phyloP scores from a whole-genome alignment of 2,329 filamentous ascomycete species.

The Zasmidium cellare region DNA sequence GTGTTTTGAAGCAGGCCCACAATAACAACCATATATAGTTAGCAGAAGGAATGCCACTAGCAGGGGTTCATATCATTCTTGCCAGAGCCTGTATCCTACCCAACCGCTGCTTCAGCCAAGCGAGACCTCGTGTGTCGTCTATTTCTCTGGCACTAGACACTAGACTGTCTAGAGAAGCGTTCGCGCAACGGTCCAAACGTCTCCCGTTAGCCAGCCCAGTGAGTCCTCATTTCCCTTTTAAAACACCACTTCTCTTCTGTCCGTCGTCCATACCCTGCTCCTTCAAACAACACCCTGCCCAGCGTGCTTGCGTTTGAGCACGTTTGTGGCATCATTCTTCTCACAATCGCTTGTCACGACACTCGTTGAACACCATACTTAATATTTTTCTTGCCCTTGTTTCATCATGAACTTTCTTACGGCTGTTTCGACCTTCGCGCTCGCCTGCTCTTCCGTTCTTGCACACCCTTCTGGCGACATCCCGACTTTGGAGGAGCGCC shows the following conservation, averaged over 20 bases:
- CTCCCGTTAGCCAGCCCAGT: conserved; percentile 8
- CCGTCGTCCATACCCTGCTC: background rate
- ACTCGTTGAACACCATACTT: conserved; percentile 1
- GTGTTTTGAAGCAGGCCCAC: no score
- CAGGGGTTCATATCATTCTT: no score
- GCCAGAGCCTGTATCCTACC: background rate
- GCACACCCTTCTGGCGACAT: conserved; percentile 14
- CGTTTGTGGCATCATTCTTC: conserved; percentile 8
- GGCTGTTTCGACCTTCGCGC: conserved; percentile 15
- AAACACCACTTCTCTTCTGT: background rate
- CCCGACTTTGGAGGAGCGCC: conserved; percentile 16
- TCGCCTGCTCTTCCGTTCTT: conserved; percentile 21
- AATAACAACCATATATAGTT: no score
- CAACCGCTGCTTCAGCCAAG: conserved; percentile 9
- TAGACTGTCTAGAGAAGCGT: no score
- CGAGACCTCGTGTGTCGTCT: conserved; percentile 14
- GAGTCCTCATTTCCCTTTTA: background rate
- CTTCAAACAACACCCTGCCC: background rate
- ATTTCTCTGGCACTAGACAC: background rate
- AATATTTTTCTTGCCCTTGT: background rate
- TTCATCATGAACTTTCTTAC: conserved; percentile 21
- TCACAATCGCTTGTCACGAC: background rate
- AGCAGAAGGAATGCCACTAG: no score
- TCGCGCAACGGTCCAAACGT: conserved; percentile 14
- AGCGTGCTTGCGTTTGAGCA: conserved; percentile 1